These are phyloP conservation scores for Juglanconis sp. DNA, from an alignment of 2,329 filamentous ascomycete genomes.

Conservation along the genomic window DNA sequence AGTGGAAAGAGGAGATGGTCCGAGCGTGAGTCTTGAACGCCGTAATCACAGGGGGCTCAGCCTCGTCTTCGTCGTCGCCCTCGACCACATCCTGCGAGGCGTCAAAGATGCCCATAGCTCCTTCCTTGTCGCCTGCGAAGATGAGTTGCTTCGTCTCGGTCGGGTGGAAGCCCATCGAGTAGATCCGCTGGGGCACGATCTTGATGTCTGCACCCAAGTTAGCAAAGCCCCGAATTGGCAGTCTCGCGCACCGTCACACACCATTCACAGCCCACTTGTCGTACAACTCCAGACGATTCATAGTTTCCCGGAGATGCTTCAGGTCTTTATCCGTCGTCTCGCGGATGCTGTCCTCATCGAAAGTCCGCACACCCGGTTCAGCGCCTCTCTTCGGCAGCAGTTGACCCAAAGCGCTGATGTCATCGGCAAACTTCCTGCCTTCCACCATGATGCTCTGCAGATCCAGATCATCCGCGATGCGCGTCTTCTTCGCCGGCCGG, in stretches of 20 bases:
- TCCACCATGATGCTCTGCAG: constrained; percentile 77
- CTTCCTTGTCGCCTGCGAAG: constrained; percentile 92
- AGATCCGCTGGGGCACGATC: constrained; percentile 82
- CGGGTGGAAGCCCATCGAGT: constrained; percentile 85
- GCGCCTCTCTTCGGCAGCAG: constrained; percentile 62
- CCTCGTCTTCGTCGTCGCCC: constrained; percentile 57
- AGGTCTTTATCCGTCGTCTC: constrained; percentile 75
- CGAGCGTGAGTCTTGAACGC: constrained; percentile 87
- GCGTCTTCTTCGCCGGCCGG: constrained; percentile 51
- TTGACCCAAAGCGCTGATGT: constrained; percentile 62
- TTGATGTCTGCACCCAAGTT: constrained; percentile 67
- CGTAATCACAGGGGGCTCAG: constrained; percentile 73
- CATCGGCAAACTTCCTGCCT: constrained; percentile 71
- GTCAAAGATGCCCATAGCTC: constrained; percentile 87
- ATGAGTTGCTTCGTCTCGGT: constrained; percentile 80
- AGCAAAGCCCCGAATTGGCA: neutral
- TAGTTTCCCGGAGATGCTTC: constrained; percentile 68
- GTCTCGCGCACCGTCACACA: constrained; percentile 33
- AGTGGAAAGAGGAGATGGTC: constrained; percentile 82
- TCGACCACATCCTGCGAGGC: constrained; percentile 65
- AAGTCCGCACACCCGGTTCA: constrained; percentile 79
- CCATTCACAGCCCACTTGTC: constrained; percentile 79
- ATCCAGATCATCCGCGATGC: constrained; percentile 57
- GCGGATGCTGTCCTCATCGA: constrained; percentile 77
- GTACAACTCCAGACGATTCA: constrained; percentile 76